A percentile compares a stretch with the other conserved stretches of the same genome.
phyloP scores from a whole-genome alignment of 192 early-diverging fungal species.

The Dissophora globulifera region DNA sequence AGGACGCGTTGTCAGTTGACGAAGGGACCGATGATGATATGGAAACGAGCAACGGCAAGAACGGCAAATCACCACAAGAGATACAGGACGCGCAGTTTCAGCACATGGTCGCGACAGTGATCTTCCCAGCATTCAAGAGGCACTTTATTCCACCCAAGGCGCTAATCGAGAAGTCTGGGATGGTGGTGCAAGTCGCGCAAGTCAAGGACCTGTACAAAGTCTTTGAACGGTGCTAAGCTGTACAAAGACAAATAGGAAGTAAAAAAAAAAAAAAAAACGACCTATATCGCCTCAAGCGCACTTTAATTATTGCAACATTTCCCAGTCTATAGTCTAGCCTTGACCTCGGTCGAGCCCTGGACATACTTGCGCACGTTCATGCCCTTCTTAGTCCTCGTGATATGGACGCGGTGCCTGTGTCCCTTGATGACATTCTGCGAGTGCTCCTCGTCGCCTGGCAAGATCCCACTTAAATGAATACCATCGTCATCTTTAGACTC shows the following conservation, averaged over 20 bases:
- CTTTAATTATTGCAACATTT: too few relatives aligned
- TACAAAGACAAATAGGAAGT: not conserved
- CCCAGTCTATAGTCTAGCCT: conserved; percentile 31
- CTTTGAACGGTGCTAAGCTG: conserved; percentile 93
- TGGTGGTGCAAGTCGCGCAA: conserved; percentile 81
- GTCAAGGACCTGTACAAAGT: conserved; percentile 93
- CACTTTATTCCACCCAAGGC: conserved; percentile 74
- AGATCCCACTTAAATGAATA: conserved; percentile 22
- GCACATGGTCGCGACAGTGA: conserved; percentile 42
- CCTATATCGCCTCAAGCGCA: not conserved
- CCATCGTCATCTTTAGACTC: conserved; percentile 36
- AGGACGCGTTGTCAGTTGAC: conserved; percentile 12
- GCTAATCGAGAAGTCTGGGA: conserved; percentile 67
- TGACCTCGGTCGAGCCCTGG: conserved; percentile 27
- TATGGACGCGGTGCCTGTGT: conserved; percentile 26
- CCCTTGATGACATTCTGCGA: conserved; percentile 28
- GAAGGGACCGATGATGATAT: conserved; percentile 2
- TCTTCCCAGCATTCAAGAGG: conserved; percentile 84
- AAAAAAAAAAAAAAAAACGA: conserved; percentile 6
- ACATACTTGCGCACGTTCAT: conserved; percentile 38
- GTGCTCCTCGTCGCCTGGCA: conserved; percentile 61
- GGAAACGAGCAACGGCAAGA: not conserved
- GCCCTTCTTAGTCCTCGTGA: conserved; percentile 41
- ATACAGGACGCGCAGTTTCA: conserved; percentile 20
- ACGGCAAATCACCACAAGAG: conserved; percentile 26